Evolutionary conservation across 177 flowering plant genomes (phyloP), one percentile per base, ranked within the genome.

Genomic region (Vitis hybrid): DNA sequence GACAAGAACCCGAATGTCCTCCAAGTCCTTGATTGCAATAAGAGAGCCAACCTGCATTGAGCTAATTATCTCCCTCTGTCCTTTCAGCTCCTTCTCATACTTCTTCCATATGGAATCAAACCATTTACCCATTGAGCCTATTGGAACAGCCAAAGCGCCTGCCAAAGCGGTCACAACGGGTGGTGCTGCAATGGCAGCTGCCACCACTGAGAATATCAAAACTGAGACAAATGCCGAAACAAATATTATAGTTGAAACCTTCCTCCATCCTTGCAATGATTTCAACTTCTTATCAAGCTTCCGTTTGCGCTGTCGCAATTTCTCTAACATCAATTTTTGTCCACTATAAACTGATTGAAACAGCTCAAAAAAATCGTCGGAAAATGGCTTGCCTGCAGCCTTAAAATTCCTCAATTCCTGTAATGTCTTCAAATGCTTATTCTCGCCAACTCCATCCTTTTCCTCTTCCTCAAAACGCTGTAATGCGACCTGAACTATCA

Each of bases 281-380:
- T 77, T 83, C 66, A 90, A 23, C 70, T 88, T 91, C 83, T 86
- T 86, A 74, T 93, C 95, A 52, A 95, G 87, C 70, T 91, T 89
- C 67, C 77, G 77, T 82, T 85, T 91, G 17, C 78, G 74, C 1
- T 23, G 26, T 45, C 73, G 85, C 78, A 95, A 73, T 62, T 83
- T 91, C 76, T 82, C 71, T 23, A 95, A 70, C 97, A 90, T 83
- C 61, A 45, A 61, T 10, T 73, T 14, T 68, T 95, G 99, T 62
- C 90, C 86, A 52, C n/a, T 62, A 62, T 86, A 74, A 19, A 90
- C 87, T 0, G 87, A 78, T 21, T 82, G 81, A 70, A 95, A 86
- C 32, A 81, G 52, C 52, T 32, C 34, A 56, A 86, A 80, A 77
- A 93, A 91, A 45, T 90, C 98, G 19, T 82, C 82, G 0, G 85